These are phyloP conservation scores for Cantharellus anzutake DNA, from an alignment of 768 basidiomycete genomes.

Conservation along the genomic window DNA sequence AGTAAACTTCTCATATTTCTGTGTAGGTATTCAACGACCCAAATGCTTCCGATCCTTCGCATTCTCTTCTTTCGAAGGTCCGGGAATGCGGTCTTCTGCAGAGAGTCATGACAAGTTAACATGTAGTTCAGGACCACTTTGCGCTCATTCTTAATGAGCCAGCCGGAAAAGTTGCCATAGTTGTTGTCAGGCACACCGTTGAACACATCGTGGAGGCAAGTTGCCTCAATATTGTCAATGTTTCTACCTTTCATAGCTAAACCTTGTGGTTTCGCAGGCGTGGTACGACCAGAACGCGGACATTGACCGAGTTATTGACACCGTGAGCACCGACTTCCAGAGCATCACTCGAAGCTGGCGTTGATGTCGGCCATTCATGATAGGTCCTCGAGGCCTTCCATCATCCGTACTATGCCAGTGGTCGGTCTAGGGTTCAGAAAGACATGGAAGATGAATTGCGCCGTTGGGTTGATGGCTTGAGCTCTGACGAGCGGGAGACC, in stretches of 20 bases:
- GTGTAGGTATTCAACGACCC: conserved; percentile 44
- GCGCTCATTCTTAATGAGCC: conserved; percentile 54
- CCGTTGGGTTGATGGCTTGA: conserved; percentile 32
- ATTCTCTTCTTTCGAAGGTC: conserved; percentile 53
- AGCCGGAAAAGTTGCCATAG: conserved; percentile 50
- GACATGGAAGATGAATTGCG: conserved; percentile 40
- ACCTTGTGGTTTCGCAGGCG: not conserved
- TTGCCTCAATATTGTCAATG: not conserved
- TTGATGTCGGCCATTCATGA: not conserved
- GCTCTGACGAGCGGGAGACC: conserved; percentile 24
- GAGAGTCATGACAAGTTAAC: not conserved
- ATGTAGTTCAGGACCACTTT: conserved; percentile 38
- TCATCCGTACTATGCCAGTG: conserved; percentile 44
- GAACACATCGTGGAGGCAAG: not conserved
- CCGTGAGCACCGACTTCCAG: not conserved
- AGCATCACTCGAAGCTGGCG: too few species aligned
- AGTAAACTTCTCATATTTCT: too few species aligned
- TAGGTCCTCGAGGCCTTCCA: conserved; percentile 46
- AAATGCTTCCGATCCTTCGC: conserved; percentile 50
- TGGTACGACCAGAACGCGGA: not conserved
- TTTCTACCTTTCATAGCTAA: not conserved
- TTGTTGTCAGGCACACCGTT: conserved; percentile 36
- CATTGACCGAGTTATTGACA: not conserved
- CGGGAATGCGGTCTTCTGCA: not conserved
- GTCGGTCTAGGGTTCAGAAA: conserved; percentile 33